These are phyloP conservation scores for Podospora fimiseda DNA, from an alignment of 495 filamentous ascomycete species.

Conservation along the genomic window DNA sequence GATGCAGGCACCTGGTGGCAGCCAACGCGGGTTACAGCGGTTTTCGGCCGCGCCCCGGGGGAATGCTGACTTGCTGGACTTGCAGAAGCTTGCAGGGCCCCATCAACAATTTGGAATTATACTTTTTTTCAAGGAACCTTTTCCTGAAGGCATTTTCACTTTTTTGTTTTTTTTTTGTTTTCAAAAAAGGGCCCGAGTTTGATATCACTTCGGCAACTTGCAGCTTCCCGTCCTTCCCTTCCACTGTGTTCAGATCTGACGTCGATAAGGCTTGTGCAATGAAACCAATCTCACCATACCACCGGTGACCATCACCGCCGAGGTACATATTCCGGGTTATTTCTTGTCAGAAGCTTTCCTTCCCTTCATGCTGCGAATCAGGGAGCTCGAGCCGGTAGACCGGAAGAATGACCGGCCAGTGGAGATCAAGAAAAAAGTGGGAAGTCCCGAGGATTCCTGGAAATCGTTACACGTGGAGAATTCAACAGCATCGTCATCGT, in stretches of 20 bases:
- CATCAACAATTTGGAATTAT: too few species aligned
- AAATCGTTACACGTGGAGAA: not conserved
- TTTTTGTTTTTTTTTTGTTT: not conserved
- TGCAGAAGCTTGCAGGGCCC: not conserved
- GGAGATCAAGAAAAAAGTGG: not conserved
- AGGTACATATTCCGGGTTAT: slow-evolving; percentile 4
- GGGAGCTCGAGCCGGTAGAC: slow-evolving; percentile 19
- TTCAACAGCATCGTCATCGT: not conserved
- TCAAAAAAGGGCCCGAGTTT: too few species aligned
- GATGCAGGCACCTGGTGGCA: slow-evolving; percentile 1
- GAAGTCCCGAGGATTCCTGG: not conserved
- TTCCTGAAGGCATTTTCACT: not conserved
- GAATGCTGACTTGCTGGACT: not conserved
- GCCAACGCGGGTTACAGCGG: slow-evolving; percentile 1
- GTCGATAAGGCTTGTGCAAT: too few species aligned
- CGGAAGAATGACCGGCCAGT: slow-evolving; percentile 23
- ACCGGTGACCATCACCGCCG: slow-evolving; percentile 1
- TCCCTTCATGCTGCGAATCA: slow-evolving; percentile 14
- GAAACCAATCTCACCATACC: too few species aligned
- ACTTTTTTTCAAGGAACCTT: not conserved
- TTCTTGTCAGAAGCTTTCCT: slow-evolving; percentile 13
- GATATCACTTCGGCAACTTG: too few species aligned
- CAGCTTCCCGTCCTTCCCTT: too few species aligned
- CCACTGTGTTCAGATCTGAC: too few species aligned
- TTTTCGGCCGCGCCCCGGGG: not conserved